Conservation (phyloP, 805 yeast species). For the Yarrowia sp. region DNA sequence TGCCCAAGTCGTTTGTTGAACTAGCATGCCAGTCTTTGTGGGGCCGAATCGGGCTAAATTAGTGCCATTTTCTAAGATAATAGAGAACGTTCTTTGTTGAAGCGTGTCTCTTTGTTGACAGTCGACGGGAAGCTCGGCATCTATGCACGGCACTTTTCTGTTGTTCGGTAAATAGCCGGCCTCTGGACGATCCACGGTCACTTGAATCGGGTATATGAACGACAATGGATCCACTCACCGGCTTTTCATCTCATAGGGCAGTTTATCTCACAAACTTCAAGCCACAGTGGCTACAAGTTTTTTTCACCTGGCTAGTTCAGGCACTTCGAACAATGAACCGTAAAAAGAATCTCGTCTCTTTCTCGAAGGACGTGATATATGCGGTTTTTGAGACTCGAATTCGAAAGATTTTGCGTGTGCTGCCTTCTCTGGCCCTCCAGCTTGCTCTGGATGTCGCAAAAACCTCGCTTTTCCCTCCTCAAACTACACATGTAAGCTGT, state of each 20-base stretch:
- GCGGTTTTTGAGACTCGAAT: background rate
- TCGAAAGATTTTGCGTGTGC: background rate
- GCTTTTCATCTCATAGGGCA: background rate
- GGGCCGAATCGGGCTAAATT: background rate
- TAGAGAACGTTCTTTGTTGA: background rate
- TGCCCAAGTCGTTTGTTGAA: background rate
- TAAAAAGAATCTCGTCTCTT: background rate
- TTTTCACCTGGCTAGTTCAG: background rate
- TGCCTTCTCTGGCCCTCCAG: background rate
- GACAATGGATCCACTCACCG: background rate
- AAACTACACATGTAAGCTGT: background rate
- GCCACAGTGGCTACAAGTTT: slow-evolving; percentile 28
- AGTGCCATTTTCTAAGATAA: background rate
- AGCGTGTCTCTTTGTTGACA: background rate
- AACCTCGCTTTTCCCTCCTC: background rate
- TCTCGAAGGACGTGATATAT: background rate
- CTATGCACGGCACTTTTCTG: background rate
- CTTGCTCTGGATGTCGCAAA: background rate
- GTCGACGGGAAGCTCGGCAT: slow-evolving; percentile 1
- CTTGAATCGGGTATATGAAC: background rate
- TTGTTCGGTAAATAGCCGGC: too few relatives aligned
- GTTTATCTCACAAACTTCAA: slow-evolving; percentile 2
- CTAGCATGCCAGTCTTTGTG: background rate
- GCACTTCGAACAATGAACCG: background rate
- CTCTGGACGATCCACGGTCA: background rate